Base-by-base conservation (phyloP, 2,329 filamentous ascomycete genomes). In the Ophiostoma montium region DNA sequence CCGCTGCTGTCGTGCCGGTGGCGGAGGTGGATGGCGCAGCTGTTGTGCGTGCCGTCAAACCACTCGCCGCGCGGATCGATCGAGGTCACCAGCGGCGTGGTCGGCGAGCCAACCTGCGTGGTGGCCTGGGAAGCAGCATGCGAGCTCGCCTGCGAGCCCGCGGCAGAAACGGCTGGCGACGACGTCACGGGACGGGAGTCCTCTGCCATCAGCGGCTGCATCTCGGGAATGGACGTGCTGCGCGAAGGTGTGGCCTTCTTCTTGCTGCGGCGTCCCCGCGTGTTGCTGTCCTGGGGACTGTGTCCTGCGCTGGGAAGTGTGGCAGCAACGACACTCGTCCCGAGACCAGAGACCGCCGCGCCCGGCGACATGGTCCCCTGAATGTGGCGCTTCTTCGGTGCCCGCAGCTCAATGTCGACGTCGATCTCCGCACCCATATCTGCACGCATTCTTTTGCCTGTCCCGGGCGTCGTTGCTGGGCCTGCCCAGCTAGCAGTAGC, bases 1-100 rank as follows among this genome's bases (percentile, higher is more conserved):
- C 51, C 51, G 6, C 35, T n/a, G 10, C 27, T n/a, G 39, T 42
- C 39, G n/a, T 54, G 53, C 3, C 36, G 39, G 30, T 54, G 53
- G 10, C 31, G 45, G 5, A 27, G 27, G 6, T 5, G 13, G 11
- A 54, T 23, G 7, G 13, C 2, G 23, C 53, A 54, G 35, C 10
- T 15, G 6, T 13, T 18, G 13, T 54, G 53, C 5, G 12, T 3
- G 27, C 47, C 47, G 12, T 43, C 35, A 10, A 46, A 45, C 53
- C 53, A 54, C 3, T 48, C 35, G 27, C 46, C 46, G 5, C 23
- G 32, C 16, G 35, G 23, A 16, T 47, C 35, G 13, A 32, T 19
- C 13, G 39, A 16, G 15, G 39, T 42, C 8, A 41, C 12, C 18
- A 18, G 31, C 8, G 43, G 15, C 16, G 8, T 30, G 12, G 5